These are phyloP conservation scores for Rhodotorula paludigena DNA, from an alignment of 768 basidiomycete species.

Conservation along the genomic window DNA sequence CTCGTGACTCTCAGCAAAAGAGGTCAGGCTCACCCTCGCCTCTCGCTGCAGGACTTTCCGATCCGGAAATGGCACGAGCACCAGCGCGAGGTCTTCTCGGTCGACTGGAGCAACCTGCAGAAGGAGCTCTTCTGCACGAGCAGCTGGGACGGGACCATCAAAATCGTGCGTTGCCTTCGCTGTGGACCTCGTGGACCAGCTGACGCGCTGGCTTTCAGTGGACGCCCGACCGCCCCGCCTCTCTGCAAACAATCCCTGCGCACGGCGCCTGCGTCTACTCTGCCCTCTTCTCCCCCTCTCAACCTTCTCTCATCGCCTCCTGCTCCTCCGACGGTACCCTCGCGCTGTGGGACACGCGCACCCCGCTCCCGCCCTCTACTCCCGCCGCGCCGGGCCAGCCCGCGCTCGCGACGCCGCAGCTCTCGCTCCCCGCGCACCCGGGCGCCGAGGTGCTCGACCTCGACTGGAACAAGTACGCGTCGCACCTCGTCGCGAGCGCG, in stretches of 20 bases:
- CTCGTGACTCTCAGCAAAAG: background rate
- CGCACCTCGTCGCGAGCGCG: conserved; percentile 67
- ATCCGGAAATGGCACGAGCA: conserved; percentile 93
- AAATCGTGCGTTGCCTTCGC: conserved; percentile 59
- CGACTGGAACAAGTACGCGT: conserved; percentile 91
- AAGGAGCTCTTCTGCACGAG: conserved; percentile 82
- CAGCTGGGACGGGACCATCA: conserved; percentile 87
- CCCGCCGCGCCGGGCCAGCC: conserved; percentile 7
- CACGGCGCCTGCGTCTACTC: conserved; percentile 83
- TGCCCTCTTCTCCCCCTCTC: conserved; percentile 86
- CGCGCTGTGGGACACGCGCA: conserved; percentile 65
- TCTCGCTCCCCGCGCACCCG: conserved; percentile 37
- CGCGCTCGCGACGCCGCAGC: conserved; percentile 17
- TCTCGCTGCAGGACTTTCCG: conserved; percentile 64
- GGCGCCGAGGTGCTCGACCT: conserved; percentile 64
- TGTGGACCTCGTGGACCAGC: background rate
- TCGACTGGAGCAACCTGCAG: conserved; percentile 92
- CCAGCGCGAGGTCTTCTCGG: conserved; percentile 80
- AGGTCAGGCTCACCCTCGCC: conserved; percentile 11
- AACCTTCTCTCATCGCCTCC: conserved; percentile 71
- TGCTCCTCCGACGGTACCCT: conserved; percentile 83
- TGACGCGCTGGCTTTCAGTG: conserved; percentile 56
- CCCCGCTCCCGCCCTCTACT: conserved; percentile 23
- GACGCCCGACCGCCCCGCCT: conserved; percentile 74
- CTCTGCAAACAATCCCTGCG: conserved; percentile 73